Evolutionary conservation across 2,329 filamentous ascomycete species (phyloP).

Genomic region (Cordyceps cicadae): DNA sequence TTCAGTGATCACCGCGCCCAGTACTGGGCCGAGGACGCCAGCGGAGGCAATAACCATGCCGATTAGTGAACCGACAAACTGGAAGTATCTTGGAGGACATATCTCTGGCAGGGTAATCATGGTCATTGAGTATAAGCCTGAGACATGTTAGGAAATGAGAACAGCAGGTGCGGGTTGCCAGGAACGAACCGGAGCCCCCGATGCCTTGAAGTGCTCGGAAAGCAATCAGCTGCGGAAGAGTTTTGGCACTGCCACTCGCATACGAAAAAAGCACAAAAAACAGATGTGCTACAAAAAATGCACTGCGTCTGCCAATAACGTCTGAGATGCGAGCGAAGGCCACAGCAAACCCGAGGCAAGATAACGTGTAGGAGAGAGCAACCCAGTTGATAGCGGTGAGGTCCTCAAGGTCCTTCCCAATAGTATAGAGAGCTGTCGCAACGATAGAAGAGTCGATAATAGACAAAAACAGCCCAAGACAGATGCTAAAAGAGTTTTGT

Average conservation of each 20-base stretch:
- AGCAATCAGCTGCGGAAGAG: slow-evolving; percentile 33
- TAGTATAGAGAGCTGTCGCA: slow-evolving; percentile 49
- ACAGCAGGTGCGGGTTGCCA: slow-evolving; percentile 6
- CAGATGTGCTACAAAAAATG: slow-evolving; percentile 41
- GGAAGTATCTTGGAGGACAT: slow-evolving; percentile 30
- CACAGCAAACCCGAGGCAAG: slow-evolving; percentile 49
- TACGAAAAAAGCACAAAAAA: slow-evolving; percentile 50
- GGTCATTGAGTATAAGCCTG: slow-evolving; percentile 45
- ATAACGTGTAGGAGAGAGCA: slow-evolving; percentile 46
- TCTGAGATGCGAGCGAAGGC: slow-evolving; percentile 48
- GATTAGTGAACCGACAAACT: slow-evolving; percentile 38
- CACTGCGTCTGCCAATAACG: slow-evolving; percentile 43
- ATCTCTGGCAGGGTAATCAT: slow-evolving; percentile 49
- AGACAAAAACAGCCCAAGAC: slow-evolving; percentile 47
- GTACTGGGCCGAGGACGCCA: slow-evolving; percentile 42
- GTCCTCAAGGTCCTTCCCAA: slow-evolving; percentile 42
- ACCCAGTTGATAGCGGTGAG: slow-evolving; percentile 43
- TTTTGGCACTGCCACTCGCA: slow-evolving; percentile 41
- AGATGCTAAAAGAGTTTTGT: slow-evolving; percentile 29
- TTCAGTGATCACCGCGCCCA: slow-evolving; percentile 43
- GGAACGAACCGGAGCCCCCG: slow-evolving; percentile 39
- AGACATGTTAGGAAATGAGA: not conserved
- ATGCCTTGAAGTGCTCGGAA: slow-evolving; percentile 35
- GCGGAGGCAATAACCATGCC: slow-evolving; percentile 40
- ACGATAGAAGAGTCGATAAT: slow-evolving; percentile 54